Conservation (phyloP, 1,139 yeast species). For the Hemisphaericaspora xylofermentans region DNA sequence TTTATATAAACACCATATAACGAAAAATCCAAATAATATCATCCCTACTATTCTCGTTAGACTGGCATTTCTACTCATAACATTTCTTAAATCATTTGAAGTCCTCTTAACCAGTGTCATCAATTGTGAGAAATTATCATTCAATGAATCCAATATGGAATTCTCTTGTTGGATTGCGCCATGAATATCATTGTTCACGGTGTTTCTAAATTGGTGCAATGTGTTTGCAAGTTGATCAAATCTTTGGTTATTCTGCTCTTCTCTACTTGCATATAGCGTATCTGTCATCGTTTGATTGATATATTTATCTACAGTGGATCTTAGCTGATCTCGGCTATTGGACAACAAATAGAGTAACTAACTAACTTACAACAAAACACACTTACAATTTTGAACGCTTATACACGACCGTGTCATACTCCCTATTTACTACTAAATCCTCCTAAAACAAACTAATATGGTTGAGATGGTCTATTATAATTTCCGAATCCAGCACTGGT, state of each 20-base stretch:
- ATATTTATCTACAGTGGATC: background rate
- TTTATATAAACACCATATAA: slow-evolving; percentile 66
- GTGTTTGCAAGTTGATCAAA: slow-evolving; percentile 48
- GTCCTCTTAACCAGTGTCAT: slow-evolving; percentile 63
- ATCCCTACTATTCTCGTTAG: slow-evolving; percentile 40
- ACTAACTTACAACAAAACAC: background rate
- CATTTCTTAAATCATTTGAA: slow-evolving; percentile 60
- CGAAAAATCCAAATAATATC: slow-evolving; percentile 60
- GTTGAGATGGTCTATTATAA: slow-evolving; percentile 7
- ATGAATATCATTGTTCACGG: slow-evolving; percentile 46
- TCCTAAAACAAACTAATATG: background rate
- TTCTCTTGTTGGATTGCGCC: slow-evolving; percentile 43
- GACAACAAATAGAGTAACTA: background rate
- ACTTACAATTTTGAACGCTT: background rate
- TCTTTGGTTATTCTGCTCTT: slow-evolving; percentile 44
- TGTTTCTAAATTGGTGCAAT: slow-evolving; percentile 43
- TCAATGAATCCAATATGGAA: slow-evolving; percentile 54
- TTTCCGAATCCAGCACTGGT: slow-evolving; percentile 42
- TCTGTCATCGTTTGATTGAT: slow-evolving; percentile 27
- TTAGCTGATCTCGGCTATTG: background rate
- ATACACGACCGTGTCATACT: slow-evolving; percentile 3
- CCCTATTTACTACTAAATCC: background rate
- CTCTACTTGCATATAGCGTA: slow-evolving; percentile 42
- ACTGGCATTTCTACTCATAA: slow-evolving; percentile 46
- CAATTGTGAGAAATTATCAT: slow-evolving; percentile 60